phyloP scores from a whole-genome alignment of 441 rosid genomes.

The Metrosideros polymorpha region DNA sequence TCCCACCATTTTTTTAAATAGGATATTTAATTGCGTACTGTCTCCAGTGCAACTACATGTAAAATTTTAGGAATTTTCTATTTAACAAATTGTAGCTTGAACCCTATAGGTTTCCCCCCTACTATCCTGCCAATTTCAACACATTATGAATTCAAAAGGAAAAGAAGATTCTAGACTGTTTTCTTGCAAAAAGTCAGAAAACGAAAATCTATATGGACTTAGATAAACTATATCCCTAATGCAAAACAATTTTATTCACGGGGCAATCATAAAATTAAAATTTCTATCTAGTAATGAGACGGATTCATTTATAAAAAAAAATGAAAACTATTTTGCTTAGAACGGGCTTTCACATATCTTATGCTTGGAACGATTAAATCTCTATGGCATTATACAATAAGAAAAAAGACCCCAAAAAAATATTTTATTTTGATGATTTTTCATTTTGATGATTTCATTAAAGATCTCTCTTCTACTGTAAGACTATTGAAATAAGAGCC shows the following conservation, averaged over 20 bases:
- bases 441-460: background rate
- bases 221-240: background rate
- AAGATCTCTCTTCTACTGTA: background rate
- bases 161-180: background rate
- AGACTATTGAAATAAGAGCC: background rate
- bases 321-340: background rate
- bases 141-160: background rate
- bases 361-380: background rate
- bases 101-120: background rate
- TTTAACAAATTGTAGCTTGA: background rate
- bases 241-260: background rate
- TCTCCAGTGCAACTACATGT: background rate
- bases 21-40: background rate
- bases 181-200: background rate
- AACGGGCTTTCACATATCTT: background rate
- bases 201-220: background rate
- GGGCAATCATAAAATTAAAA: background rate
- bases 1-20: background rate
- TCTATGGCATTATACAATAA: background rate
- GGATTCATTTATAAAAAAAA: background rate
- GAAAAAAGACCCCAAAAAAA: background rate
- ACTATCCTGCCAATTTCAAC: background rate
- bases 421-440: background rate
- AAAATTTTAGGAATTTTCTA: background rate
- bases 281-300: background rate